These are phyloP conservation scores for Collybiopsis luxurians DNA, from an alignment of 768 basidiomycete species.

Conservation along the genomic window DNA sequence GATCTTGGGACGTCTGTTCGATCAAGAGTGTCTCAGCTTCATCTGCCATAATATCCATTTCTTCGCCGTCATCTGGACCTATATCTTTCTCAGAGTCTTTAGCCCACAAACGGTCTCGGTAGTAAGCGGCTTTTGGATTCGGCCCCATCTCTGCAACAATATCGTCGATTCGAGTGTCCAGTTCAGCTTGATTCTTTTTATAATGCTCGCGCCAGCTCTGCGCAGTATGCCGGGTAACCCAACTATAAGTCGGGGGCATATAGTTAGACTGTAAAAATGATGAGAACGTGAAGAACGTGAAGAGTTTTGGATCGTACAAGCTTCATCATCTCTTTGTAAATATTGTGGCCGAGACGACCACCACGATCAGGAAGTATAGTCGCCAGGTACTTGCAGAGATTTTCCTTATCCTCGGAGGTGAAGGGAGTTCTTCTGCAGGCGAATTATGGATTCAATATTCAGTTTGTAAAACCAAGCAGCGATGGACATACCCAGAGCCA, in stretches of 20 bases:
- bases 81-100: slow-evolving; percentile 8
- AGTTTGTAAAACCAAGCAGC: neutral
- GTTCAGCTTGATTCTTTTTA: slow-evolving; percentile 30
- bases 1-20: neutral
- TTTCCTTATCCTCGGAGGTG: slow-evolving; percentile 35
- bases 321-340: slow-evolving; percentile 30
- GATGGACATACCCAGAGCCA: neutral
- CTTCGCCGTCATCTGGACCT: neutral
- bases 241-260: slow-evolving; percentile 24
- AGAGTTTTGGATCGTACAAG: slow-evolving; percentile 22
- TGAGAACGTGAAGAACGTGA: neutral
- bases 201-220: slow-evolving; percentile 49
- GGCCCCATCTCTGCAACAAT: slow-evolving; percentile 16
- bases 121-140: slow-evolving; percentile 24
- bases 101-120: slow-evolving; percentile 21
- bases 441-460: neutral
- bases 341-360: slow-evolving; percentile 33
- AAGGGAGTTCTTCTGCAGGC: slow-evolving; percentile 20
- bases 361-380: slow-evolving; percentile 34
- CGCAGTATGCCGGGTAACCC: slow-evolving; percentile 41
- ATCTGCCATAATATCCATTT: neutral
- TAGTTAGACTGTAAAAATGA: neutral
- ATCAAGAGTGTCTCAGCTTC: neutral
- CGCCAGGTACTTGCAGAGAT: slow-evolving; percentile 36
- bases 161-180: slow-evolving; percentile 33